Evolutionary conservation across 2,329 filamentous ascomycete genomes (phyloP).

Genomic region (Lithohypha guttulata): DNA sequence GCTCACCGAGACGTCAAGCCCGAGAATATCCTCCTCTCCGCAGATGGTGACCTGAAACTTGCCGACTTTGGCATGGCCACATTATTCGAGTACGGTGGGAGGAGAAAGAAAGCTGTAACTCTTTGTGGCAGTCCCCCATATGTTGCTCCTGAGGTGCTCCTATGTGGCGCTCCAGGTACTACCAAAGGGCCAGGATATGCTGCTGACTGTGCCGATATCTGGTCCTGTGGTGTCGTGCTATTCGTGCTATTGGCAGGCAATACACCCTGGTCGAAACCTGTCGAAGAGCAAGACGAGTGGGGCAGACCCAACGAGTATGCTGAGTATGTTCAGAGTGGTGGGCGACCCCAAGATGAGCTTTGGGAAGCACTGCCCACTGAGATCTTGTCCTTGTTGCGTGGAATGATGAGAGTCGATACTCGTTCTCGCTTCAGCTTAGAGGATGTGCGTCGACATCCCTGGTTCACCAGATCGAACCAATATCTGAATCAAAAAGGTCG

Average conservation of each 20-base stretch:
- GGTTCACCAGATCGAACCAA: slow-evolving; percentile 77
- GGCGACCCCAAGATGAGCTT: slow-evolving; percentile 72
- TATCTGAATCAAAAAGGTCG: slow-evolving; percentile 65
- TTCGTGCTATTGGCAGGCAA: slow-evolving; percentile 94
- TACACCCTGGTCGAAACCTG: slow-evolving; percentile 94
- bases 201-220: slow-evolving; percentile 79
- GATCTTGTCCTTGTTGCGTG: slow-evolving; percentile 70
- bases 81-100: slow-evolving; percentile 80
- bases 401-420: slow-evolving; percentile 81
- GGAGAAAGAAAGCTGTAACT: slow-evolving; percentile 70
- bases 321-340: slow-evolving; percentile 70
- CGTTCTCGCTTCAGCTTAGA: slow-evolving; percentile 69
- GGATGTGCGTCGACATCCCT: slow-evolving; percentile 80
- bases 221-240: slow-evolving; percentile 96
- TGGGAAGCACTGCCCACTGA: slow-evolving; percentile 69
- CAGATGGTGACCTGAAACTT: slow-evolving; percentile 77
- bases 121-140: slow-evolving; percentile 95
- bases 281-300: slow-evolving; percentile 56
- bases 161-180: slow-evolving; percentile 41
- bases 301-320: slow-evolving; percentile 53
- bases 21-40: slow-evolving; percentile 86
- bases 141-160: slow-evolving; percentile 82
- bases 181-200: slow-evolving; percentile 36
- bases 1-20: slow-evolving; percentile 88
- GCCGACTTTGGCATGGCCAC: slow-evolving; percentile 95